These are phyloP conservation scores for Lipomyces spencermartinsiae DNA, from an alignment of 805 yeast species.

Conservation along the genomic window DNA sequence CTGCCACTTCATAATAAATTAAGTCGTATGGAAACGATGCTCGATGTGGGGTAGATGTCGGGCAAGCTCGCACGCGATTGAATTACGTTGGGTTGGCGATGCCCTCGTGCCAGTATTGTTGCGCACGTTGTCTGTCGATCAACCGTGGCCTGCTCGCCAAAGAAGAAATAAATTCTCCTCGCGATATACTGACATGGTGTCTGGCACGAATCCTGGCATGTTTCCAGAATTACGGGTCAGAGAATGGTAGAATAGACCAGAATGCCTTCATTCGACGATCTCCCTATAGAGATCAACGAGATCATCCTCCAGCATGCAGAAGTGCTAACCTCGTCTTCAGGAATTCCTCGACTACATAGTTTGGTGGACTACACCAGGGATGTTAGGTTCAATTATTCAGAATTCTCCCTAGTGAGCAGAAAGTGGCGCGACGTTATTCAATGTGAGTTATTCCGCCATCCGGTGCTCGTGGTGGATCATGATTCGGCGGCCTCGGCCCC, in stretches of 20 bases:
- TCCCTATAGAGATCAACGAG: background rate
- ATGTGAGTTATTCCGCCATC: background rate
- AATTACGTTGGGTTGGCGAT: background rate
- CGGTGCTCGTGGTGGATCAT: background rate
- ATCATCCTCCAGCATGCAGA: background rate
- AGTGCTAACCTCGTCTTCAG: background rate
- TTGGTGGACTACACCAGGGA: background rate
- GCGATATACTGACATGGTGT: background rate
- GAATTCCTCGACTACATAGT: background rate
- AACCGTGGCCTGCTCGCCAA: background rate
- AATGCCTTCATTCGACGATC: slow-evolving; percentile 1
- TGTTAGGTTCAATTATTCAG: background rate
- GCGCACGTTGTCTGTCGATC: background rate
- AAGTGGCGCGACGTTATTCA: background rate
- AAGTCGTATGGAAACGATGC: background rate
- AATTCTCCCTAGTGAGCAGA: background rate
- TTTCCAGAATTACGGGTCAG: background rate
- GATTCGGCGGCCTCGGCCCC: background rate
- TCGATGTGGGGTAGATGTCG: background rate
- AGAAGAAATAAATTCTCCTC: background rate
- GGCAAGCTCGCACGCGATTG: background rate
- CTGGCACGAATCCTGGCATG: background rate
- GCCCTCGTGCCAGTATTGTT: background rate
- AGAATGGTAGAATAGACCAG: background rate
- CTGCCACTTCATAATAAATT: too few relatives aligned